Conservation (phyloP, 2,329 filamentous ascomycete species). For the Ceratocystis variospora region DNA sequence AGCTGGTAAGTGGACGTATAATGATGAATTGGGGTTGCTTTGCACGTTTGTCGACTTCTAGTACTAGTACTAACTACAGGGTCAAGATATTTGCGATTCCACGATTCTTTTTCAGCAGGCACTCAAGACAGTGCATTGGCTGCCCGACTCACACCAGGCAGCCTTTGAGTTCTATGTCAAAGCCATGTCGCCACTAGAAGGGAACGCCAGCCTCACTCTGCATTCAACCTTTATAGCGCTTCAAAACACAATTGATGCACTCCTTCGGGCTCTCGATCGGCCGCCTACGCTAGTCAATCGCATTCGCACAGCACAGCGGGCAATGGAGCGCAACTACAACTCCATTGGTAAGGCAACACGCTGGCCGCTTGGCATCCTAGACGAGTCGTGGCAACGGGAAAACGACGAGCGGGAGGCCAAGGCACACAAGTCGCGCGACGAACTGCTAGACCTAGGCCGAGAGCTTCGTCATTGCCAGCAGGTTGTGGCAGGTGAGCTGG, state of each 20-base stretch:
- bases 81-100: conserved; percentile 54
- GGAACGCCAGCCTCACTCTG: conserved; percentile 58
- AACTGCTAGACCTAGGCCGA: conserved; percentile 59
- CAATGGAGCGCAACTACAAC: conserved; percentile 63
- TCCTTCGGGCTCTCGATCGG: conserved; percentile 64
- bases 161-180: conserved; percentile 62
- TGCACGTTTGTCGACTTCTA: neutral
- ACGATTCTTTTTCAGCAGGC: conserved; percentile 40
- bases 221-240: conserved; percentile 65
- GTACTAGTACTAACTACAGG: neutral
- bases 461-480: conserved; percentile 88
- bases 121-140: conserved; percentile 45
- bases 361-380: conserved; percentile 70
- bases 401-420: conserved; percentile 76
- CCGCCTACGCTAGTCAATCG: conserved; percentile 64
- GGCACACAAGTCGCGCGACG: conserved; percentile 52
- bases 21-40: neutral
- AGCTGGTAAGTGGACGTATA: conserved; percentile 14
- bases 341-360: conserved; percentile 60
- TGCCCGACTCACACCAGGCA: conserved; percentile 52
- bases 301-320: conserved; percentile 60
- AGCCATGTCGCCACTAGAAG: conserved; percentile 51
- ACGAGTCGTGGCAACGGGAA: conserved; percentile 71
- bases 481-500: conserved; percentile 79
- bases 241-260: conserved; percentile 70